Percentiles rank a stretch among this genome's conserved stretches.
Evolutionary conservation across 768 basidiomycete species (phyloP).

Genomic region (Boletus pseudopeckii): DNA sequence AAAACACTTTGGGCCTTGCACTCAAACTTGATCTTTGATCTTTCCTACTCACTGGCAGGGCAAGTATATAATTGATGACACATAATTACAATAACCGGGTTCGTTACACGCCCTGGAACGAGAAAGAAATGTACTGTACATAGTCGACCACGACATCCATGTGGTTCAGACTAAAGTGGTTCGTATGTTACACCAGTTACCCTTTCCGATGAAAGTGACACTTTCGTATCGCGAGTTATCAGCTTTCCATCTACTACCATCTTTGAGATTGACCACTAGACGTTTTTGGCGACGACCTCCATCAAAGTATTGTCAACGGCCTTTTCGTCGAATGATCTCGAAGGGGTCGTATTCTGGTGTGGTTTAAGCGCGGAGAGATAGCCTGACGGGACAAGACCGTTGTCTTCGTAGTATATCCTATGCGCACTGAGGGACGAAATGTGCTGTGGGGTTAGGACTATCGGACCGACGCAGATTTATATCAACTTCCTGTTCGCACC

Average conservation of each 20-base stretch:
- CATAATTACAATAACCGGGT: no score
- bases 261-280: conserved; percentile 8
- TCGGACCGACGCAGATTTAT: not conserved
- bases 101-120: not conserved
- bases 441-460: conserved; percentile 26
- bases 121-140: conserved; percentile 1
- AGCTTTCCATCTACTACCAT: not conserved
- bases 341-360: not conserved
- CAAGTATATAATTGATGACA: not conserved
- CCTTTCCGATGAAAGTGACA: conserved; percentile 7
- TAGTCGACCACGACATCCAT: not conserved
- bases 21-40: no score
- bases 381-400: conserved; percentile 20
- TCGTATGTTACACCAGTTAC: not conserved
- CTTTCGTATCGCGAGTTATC: not conserved
- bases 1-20: no score
- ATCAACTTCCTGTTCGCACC: conserved; percentile 9
- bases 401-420: conserved; percentile 25
- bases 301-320: not conserved
- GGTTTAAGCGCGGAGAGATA: conserved; percentile 17
- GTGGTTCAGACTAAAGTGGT: not conserved
- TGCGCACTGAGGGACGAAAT: conserved; percentile 19
- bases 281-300: not conserved
- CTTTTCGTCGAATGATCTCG: conserved; percentile 12
- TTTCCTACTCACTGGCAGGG: no score